phyloP scores from a whole-genome alignment of 2,329 filamentous ascomycete genomes.

The Exophiala aquamarina region DNA sequence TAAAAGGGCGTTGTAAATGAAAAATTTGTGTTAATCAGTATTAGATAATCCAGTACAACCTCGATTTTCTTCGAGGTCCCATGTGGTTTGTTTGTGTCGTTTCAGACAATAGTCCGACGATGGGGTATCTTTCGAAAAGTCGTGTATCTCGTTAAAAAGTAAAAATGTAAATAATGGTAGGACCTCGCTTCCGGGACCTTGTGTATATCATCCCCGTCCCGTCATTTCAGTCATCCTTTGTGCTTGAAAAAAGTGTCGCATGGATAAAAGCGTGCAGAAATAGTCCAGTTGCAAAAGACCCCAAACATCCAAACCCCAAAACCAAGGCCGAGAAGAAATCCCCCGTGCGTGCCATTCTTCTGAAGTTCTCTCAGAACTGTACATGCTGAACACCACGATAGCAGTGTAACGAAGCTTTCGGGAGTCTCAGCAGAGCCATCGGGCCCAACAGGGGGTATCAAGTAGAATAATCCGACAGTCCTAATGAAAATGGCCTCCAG shows the following conservation, averaged over 20 bases:
- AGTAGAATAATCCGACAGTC: conserved; percentile 8
- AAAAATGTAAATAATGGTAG: conserved; percentile 9
- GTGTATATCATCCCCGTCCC: conserved; percentile 26
- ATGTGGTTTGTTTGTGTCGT: no score
- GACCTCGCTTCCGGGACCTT: conserved; percentile 19
- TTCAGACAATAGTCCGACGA: conserved; percentile 8
- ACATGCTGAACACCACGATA: neutral
- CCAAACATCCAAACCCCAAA: neutral
- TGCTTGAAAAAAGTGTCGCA: neutral
- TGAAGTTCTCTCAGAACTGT: no score
- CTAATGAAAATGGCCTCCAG: conserved; percentile 16
- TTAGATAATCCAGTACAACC: no score
- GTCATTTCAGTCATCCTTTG: conserved; percentile 15
- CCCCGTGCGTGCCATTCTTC: no score
- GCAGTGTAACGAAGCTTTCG: neutral
- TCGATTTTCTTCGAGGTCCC: no score
- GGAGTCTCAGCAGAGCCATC: conserved; percentile 2
- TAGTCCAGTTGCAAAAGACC: neutral
- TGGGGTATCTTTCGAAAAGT: conserved; percentile 27
- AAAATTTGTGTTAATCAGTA: no score
- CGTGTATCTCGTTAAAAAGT: conserved; percentile 28
- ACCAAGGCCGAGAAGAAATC: no score
- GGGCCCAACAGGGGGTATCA: conserved; percentile 22
- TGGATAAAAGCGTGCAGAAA: neutral
- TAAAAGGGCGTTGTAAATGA: no score